These are phyloP conservation scores for Trichoderma sp. DNA, from an alignment of 2,329 filamentous ascomycete species.

Conservation along the genomic window DNA sequence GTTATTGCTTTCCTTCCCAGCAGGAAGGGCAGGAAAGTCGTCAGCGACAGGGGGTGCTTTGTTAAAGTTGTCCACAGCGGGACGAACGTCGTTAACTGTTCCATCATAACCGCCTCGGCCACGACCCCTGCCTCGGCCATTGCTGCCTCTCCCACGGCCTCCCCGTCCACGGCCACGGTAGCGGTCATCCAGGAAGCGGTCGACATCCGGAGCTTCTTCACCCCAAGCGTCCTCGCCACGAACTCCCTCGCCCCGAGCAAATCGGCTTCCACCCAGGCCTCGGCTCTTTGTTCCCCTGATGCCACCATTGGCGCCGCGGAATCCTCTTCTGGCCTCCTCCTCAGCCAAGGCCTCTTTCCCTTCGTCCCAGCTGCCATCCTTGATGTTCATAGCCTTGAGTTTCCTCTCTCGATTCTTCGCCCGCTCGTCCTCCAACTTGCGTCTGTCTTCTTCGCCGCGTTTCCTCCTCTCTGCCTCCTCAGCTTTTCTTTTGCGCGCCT, in stretches of 20 bases:
- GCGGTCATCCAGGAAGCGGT: constrained; percentile 45
- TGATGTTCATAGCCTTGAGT: constrained; percentile 59
- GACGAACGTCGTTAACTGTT: constrained; percentile 32
- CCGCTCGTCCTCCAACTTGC: constrained; percentile 61
- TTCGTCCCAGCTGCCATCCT: constrained; percentile 62
- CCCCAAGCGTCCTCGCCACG: constrained; percentile 43
- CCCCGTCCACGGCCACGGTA: constrained; percentile 40
- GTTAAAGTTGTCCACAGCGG: constrained; percentile 16
- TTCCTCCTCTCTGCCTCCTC: constrained; percentile 57
- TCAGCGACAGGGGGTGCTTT: constrained; percentile 38
- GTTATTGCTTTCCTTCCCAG: constrained; percentile 34
- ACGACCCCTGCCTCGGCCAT: constrained; percentile 43
- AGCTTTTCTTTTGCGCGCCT: constrained; percentile 55
- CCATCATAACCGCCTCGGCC: constrained; percentile 38
- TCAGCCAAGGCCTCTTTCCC: constrained; percentile 54
- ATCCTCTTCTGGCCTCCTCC: constrained; percentile 47
- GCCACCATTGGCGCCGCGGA: constrained; percentile 49
- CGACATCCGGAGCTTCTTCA: constrained; percentile 42
- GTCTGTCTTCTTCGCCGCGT: constrained; percentile 56
- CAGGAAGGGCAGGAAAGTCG: constrained; percentile 45
- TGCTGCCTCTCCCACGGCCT: constrained; percentile 38
- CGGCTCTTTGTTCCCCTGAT: constrained; percentile 44
- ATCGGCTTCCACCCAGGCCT: constrained; percentile 49
- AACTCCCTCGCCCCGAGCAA: constrained; percentile 44
- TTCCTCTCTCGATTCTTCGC: constrained; percentile 64